These are phyloP conservation scores for Hypericum androsaemum DNA, from an alignment of 345 rosid species.

Conservation along the genomic window DNA sequence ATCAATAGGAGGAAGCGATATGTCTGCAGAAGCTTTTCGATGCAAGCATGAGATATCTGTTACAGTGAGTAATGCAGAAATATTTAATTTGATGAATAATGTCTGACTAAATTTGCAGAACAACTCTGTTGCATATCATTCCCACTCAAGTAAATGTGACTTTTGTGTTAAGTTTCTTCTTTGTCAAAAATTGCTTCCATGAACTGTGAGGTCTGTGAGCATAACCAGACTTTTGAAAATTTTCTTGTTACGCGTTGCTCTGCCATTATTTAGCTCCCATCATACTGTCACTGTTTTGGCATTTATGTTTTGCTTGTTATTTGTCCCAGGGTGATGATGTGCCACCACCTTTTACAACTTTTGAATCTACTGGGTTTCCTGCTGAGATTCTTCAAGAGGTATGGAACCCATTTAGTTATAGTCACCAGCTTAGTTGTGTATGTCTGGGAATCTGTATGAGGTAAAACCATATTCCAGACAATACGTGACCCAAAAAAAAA, in stretches of 20 bases:
- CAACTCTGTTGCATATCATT: too few species aligned
- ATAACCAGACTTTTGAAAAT: too few species aligned
- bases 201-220: too few species aligned
- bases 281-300: background rate
- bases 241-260: background rate
- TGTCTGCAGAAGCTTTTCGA: slow-evolving; percentile 35
- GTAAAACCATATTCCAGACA: too few species aligned
- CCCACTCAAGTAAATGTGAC: too few species aligned
- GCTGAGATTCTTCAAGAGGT: slow-evolving; percentile 93
- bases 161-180: too few species aligned
- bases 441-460: slow-evolving; percentile 1
- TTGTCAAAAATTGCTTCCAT: too few species aligned
- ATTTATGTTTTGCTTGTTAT: background rate
- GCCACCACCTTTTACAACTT: slow-evolving; percentile 65
- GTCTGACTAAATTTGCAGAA: too few species aligned
- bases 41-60: slow-evolving; percentile 77
- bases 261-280: background rate
- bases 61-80: slow-evolving; percentile 36
- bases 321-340: slow-evolving; percentile 59
- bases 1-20: background rate
- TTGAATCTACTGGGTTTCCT: slow-evolving; percentile 79
- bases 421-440: slow-evolving; percentile 6
- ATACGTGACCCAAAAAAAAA: too few species aligned
- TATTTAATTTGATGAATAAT: too few species aligned
- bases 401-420: slow-evolving; percentile 11